Base-by-base conservation (phyloP, 2,329 filamentous ascomycete genomes). In the Dactylellina drechsleri region DNA sequence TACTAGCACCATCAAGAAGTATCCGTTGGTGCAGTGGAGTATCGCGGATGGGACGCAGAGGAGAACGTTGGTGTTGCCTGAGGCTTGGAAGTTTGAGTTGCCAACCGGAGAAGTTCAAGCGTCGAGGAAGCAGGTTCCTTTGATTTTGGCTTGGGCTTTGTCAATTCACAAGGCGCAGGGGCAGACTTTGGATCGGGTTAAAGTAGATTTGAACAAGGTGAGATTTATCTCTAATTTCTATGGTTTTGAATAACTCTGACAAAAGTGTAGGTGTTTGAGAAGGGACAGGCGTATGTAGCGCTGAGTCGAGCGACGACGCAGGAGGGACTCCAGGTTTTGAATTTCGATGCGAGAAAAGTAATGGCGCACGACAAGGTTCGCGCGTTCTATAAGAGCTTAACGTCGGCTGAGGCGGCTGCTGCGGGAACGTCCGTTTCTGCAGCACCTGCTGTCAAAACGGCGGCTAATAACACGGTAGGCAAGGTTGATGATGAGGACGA, bases 111-210 rank as follows among this genome's bases (percentile, higher is more conserved):
- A 98, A 81, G 86, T 98, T 0, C 93, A 97, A 81, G 95, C 95
- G 1, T 73, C 66, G n/a, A 65, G 81, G 20, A 79, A 78, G 3
- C 86, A 88, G 73, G 82, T 88, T 4, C 95, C 95, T 0, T 85
- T 99, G 59, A 98, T 99, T 77, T 85, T 99, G 31, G 95, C 95
- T 0, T 99, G 95, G 95, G 95, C 95, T 1, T 84, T 99, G 18
- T 97, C 93, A 0, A 99, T 99, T 73, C 95, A 99, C 84, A 99
- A 99, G 83, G 95, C 95, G 0, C 92, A 92, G 75, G 91, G 95
- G 45, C 87, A 86, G 53, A 92, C 94, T 79, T 84, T 97, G 26
- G 93, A 96, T 80, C 87, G 94, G 59, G 95, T 99, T 73, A 96
- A 96, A 80, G 95, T 99, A 26, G 93, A 99, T 81, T 85, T 99